Conservation (phyloP, 2,329 filamentous ascomycete genomes). For the Pseudogymnoascus sp. region DNA sequence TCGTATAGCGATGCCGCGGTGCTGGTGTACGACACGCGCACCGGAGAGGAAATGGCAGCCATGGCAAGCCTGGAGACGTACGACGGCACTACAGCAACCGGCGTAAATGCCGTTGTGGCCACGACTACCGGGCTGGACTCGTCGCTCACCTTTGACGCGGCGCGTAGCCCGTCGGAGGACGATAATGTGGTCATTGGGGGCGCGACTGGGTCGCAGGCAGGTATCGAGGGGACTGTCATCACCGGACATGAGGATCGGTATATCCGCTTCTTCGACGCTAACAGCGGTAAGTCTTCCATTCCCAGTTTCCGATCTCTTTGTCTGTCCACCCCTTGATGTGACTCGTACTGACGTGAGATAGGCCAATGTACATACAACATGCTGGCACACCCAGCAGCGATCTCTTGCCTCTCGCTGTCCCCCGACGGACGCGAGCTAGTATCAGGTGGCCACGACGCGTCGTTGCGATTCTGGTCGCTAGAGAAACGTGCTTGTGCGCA, state of each 20-base stretch:
- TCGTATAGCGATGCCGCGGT: constrained; percentile 86
- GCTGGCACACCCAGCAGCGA: constrained; percentile 90
- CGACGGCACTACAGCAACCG: constrained; percentile 71
- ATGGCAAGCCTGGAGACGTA: constrained; percentile 96
- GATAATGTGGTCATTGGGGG: constrained; percentile 69
- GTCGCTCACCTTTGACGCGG: constrained; percentile 48
- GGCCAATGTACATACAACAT: constrained; percentile 99
- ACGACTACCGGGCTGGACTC: constrained; percentile 74
- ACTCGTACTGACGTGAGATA: constrained; percentile 29
- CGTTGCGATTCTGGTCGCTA: constrained; percentile 90
- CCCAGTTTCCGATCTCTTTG: not conserved
- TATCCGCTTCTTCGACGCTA: constrained; percentile 95
- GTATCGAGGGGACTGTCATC: constrained; percentile 88
- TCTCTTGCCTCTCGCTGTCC: constrained; percentile 83
- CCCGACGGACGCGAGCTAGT: constrained; percentile 92
- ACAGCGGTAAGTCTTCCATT: constrained; percentile 67
- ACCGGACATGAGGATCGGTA: constrained; percentile 95
- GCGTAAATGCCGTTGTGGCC: constrained; percentile 85
- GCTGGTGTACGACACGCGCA: constrained; percentile 83
- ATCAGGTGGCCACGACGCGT: constrained; percentile 91
- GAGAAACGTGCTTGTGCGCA: constrained; percentile 94
- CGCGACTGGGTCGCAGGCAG: constrained; percentile 69
- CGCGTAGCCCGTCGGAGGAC: constrained; percentile 54
- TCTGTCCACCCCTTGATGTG: not conserved
- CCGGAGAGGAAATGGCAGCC: constrained; percentile 79